Percentiles rank a stretch among this genome's conserved stretches.
Conservation (phyloP, 306 rosid genomes). For the Cucurbita ficifolia region DNA sequence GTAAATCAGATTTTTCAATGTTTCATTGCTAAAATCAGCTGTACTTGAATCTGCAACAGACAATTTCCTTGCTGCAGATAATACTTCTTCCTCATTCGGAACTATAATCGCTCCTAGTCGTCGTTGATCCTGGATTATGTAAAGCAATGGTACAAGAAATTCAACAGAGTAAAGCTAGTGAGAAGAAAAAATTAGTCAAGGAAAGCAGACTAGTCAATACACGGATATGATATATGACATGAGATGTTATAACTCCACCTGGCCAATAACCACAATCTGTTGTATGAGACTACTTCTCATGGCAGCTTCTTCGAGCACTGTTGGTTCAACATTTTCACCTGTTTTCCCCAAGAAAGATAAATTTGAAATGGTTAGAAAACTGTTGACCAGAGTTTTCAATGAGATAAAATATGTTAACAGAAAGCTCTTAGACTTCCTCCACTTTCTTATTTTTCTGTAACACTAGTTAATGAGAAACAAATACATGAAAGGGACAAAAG, state of each 20-base stretch:
- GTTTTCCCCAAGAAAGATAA: constrained; percentile 17
- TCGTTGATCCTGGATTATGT: constrained; percentile 53
- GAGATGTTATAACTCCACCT: constrained; percentile 29
- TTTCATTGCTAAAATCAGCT: constrained; percentile 45
- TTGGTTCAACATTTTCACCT: constrained; percentile 96
- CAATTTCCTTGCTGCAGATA: constrained; percentile 39
- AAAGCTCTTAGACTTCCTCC: background rate
- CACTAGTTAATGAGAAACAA: background rate
- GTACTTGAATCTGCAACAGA: constrained; percentile 29
- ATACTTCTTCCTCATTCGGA: constrained; percentile 75
- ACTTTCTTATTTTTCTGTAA: background rate
- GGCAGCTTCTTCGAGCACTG: constrained; percentile 84
- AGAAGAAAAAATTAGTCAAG: background rate
- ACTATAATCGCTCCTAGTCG: constrained; percentile 85
- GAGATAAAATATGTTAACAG: background rate
- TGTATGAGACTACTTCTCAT: constrained; percentile 68
- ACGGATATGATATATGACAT: background rate
- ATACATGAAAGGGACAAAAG: background rate
- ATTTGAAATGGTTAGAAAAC: background rate
- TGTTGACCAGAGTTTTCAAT: background rate
- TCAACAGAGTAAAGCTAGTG: background rate
- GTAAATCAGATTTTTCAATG: constrained; percentile 32
- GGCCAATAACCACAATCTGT: constrained; percentile 82
- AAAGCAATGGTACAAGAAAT: constrained; percentile 1
- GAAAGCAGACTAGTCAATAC: background rate